Percentiles rank a stretch among this genome's conserved stretches.
These are phyloP conservation scores for Inga laurina DNA, from an alignment of 306 rosid genomes.

Conservation along the genomic window DNA sequence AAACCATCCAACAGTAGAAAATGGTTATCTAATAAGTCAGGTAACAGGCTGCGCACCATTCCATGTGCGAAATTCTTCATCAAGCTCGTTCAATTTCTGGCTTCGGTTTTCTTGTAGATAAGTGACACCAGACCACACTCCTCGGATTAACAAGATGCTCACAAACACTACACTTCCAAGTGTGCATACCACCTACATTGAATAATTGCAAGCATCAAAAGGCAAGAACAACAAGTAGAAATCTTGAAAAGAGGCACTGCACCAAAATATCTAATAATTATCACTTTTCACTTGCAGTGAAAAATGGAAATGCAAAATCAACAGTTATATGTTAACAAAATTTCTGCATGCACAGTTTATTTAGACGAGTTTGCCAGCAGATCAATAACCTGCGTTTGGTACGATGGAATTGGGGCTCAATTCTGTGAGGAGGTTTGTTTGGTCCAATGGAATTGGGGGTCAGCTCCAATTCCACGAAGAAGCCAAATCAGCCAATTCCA, in stretches of 20 bases:
- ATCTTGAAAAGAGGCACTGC: neutral
- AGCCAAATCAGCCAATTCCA: too few species aligned
- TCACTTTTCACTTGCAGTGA: neutral
- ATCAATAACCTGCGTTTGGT: neutral
- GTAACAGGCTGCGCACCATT: conserved; percentile 50
- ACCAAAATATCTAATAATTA: neutral
- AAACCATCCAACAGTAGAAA: neutral
- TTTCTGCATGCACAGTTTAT: neutral
- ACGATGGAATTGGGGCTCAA: too few species aligned
- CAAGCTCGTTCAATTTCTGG: conserved; percentile 37
- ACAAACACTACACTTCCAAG: conserved; percentile 72
- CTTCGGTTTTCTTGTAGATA: conserved; percentile 59
- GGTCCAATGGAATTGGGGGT: too few species aligned
- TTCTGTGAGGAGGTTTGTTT: too few species aligned
- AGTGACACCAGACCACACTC: conserved; percentile 66
- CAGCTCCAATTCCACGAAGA: too few species aligned
- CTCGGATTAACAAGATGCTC: conserved; percentile 75
- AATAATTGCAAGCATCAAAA: neutral
- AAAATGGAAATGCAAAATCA: neutral
- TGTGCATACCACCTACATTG: conserved; percentile 68
- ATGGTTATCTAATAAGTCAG: neutral
- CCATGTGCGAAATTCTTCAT: conserved; percentile 58
- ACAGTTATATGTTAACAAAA: neutral
- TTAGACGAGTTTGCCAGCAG: neutral
- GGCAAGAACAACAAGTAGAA: neutral